phyloP scores from a whole-genome alignment of 768 basidiomycete genomes.

The Agrocybe praecox region DNA sequence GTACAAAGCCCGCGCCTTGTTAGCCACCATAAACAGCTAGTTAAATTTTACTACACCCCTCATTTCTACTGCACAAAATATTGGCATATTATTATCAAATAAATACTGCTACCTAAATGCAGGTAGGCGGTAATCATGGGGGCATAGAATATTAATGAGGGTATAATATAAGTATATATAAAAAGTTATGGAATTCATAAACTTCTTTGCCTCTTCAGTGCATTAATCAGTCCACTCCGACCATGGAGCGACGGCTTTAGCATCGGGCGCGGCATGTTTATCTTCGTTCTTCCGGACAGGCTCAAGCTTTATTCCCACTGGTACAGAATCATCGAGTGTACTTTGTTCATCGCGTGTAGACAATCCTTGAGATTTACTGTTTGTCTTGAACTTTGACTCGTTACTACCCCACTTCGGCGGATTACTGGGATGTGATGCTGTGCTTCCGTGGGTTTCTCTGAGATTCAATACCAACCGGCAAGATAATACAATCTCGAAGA shows the following conservation, averaged over 20 bases:
- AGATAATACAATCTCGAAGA: slow-evolving; percentile 5
- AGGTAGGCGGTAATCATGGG: no score
- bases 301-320: neutral
- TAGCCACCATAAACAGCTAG: no score
- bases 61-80: no score
- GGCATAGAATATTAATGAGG: no score
- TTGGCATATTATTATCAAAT: no score
- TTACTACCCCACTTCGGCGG: neutral
- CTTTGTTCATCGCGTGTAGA: neutral
- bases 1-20: no score
- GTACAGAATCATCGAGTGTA: neutral
- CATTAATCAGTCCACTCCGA: neutral
- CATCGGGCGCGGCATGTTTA: neutral
- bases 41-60: no score
- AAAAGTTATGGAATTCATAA: no score
- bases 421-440: neutral
- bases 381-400: neutral
- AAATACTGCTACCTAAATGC: no score
- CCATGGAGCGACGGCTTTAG: neutral
- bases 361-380: neutral
- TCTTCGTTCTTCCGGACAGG: neutral
- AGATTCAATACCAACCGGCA: slow-evolving; percentile 8
- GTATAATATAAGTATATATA: no score
- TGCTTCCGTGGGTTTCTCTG: neutral
- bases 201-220: no score